A percentile compares a stretch with the other conserved stretches of the same genome.
These are phyloP conservation scores for Setaria viridis DNA, from an alignment of 202 grass and related monocot genomes.

Conservation along the genomic window DNA sequence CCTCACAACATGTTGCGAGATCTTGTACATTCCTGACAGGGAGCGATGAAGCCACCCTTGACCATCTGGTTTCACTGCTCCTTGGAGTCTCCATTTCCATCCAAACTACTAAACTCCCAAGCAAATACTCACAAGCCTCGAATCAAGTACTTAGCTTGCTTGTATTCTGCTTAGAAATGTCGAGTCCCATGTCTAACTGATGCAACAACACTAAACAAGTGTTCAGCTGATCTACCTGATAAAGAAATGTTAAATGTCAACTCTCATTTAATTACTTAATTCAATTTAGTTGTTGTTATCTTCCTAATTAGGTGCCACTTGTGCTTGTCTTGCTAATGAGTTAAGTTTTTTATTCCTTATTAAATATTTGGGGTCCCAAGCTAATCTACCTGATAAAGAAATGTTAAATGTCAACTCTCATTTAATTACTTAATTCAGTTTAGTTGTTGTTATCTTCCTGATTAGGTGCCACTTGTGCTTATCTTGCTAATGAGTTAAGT, in stretches of 20 bases:
- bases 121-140: neutral
- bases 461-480: neutral
- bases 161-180: neutral
- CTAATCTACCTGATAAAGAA: neutral
- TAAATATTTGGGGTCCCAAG: too few relatives aligned
- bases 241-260: neutral
- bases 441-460: neutral
- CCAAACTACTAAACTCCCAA: neutral
- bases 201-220: too few relatives aligned
- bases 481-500: neutral
- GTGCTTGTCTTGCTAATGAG: neutral
- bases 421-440: neutral
- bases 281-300: neutral
- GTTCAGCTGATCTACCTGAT: too few relatives aligned
- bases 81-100: neutral
- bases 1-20: conserved; percentile 8
- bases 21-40: conserved; percentile 46
- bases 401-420: neutral
- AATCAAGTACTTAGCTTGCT: neutral
- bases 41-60: neutral
- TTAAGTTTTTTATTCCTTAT: neutral
- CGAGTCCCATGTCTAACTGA: too few relatives aligned
- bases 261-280: neutral
- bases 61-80: neutral
- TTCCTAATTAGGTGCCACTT: neutral